phyloP scores from a whole-genome alignment of 1,139 yeast genomes.

The Williopsis jadinii region DNA sequence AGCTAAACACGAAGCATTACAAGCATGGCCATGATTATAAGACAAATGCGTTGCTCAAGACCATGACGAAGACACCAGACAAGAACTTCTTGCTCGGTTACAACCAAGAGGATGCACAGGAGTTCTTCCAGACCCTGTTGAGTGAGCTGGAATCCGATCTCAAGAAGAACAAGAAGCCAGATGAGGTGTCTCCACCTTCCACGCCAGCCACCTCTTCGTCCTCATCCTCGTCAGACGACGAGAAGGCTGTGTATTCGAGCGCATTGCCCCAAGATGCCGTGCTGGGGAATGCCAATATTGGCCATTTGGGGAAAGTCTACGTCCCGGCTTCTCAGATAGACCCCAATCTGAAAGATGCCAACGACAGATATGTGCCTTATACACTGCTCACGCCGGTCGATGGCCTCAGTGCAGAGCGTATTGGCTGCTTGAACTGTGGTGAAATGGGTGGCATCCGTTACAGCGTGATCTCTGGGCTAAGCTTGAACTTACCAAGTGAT shows the following conservation, averaged over 20 bases:
- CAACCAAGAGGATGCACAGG: constrained; percentile 94
- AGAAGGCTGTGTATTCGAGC: constrained; percentile 21
- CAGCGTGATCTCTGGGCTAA: constrained; percentile 74
- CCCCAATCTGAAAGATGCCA: constrained; percentile 43
- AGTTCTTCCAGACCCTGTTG: constrained; percentile 78
- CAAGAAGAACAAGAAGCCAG: constrained; percentile 20
- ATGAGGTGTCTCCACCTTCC: background rate
- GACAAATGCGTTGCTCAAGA: constrained; percentile 55
- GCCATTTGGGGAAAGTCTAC: constrained; percentile 53
- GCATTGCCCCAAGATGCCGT: constrained; percentile 26
- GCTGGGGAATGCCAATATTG: constrained; percentile 46
- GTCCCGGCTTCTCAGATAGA: constrained; percentile 71
- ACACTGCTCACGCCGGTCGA: constrained; percentile 80
- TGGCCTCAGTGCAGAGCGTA: constrained; percentile 79
- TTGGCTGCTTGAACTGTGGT: constrained; percentile 85
- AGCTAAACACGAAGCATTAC: constrained; percentile 49
- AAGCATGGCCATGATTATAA: constrained; percentile 52
- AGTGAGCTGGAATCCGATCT: constrained; percentile 63
- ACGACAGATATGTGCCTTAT: constrained; percentile 41
- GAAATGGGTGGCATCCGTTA: constrained; percentile 89
- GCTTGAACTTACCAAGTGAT: constrained; percentile 56
- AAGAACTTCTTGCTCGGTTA: constrained; percentile 73
- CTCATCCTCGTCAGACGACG: constrained; percentile 10
- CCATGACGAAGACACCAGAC: constrained; percentile 75
- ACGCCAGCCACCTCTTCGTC: constrained; percentile 12